A percentile compares a stretch with the other conserved stretches of the same genome.
Evolutionary conservation across 2,329 filamentous ascomycete genomes (phyloP).

Genomic region (Ceratocystis ficicola): DNA sequence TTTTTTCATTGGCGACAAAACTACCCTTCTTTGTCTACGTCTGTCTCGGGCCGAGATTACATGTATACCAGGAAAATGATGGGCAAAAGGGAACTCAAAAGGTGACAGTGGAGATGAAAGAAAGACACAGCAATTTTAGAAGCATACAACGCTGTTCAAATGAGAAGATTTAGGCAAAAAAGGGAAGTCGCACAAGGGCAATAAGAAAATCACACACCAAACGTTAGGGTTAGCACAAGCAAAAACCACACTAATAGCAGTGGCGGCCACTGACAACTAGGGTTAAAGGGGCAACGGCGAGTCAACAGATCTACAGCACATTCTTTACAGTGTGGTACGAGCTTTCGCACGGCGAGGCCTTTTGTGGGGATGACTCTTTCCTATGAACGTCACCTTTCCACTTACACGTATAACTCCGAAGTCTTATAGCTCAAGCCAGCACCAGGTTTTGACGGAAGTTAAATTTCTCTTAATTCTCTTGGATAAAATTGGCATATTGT

Average conservation of each 20-base stretch:
- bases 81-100: background rate
- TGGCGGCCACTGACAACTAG: background rate
- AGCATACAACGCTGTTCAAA: background rate
- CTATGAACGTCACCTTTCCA: constrained; percentile 15
- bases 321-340: background rate
- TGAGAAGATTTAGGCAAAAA: background rate
- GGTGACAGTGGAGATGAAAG: background rate
- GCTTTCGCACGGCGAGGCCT: background rate
- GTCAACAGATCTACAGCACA: background rate
- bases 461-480: background rate
- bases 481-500: background rate
- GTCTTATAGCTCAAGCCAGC: constrained; percentile 8
- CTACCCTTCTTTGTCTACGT: background rate
- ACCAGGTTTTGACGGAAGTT: constrained; percentile 9
- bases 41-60: constrained; percentile 9
- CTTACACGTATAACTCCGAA: constrained; percentile 16
- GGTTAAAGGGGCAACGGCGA: background rate
- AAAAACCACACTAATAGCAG: background rate
- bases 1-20: background rate
- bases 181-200: background rate
- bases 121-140: background rate
- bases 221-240: too few species aligned
- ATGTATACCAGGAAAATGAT: background rate
- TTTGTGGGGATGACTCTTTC: background rate
- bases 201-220: background rate